Evolutionary conservation across 495 filamentous ascomycete species (phyloP).

Genomic region (Penicillium salamii): DNA sequence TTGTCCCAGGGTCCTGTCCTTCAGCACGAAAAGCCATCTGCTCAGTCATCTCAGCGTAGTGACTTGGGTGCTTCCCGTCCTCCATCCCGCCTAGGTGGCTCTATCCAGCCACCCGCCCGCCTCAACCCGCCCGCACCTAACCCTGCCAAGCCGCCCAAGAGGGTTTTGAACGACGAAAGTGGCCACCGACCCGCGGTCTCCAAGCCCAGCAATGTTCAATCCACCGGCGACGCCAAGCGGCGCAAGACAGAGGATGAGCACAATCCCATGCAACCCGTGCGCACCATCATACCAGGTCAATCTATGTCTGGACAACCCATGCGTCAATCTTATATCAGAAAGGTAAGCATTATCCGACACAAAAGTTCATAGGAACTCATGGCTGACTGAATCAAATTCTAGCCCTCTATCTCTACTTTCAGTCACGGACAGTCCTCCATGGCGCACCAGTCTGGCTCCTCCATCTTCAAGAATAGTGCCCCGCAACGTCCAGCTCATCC

Average conservation of each 20-base stretch:
- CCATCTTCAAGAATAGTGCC: constrained; percentile 38
- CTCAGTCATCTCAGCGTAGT: constrained; percentile 34
- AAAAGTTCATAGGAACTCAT: constrained; percentile 1
- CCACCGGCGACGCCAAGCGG: constrained; percentile 53
- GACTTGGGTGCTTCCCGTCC: constrained; percentile 52
- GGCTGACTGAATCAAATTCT: constrained; percentile 48
- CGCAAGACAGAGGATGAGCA: constrained; percentile 60
- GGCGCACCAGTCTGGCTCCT: constrained; percentile 39
- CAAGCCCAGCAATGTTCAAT: constrained; percentile 43
- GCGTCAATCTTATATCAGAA: constrained; percentile 74
- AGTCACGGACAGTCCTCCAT: constrained; percentile 53
- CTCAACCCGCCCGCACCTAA: constrained; percentile 55
- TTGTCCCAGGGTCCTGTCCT: constrained; percentile 25
- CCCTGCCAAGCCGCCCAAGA: constrained; percentile 64
- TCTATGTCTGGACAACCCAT: constrained; percentile 63
- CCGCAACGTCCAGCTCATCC: constrained; percentile 62
- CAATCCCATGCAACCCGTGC: constrained; percentile 37
- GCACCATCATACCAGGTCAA: constrained; percentile 46
- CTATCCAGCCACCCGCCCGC: constrained; percentile 44
- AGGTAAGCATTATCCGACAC: constrained; percentile 48
- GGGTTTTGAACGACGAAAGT: constrained; percentile 53
- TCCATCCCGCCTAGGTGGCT: constrained; percentile 50
- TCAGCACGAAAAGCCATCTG: constrained; percentile 40
- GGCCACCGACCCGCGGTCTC: constrained; percentile 41
- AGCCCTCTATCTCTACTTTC: constrained; percentile 58